Percentiles rank a stretch among this genome's conserved stretches.
These are phyloP conservation scores for Nymphaea thermarum DNA, from an alignment of 164 flowering plant genomes.

Conservation along the genomic window DNA sequence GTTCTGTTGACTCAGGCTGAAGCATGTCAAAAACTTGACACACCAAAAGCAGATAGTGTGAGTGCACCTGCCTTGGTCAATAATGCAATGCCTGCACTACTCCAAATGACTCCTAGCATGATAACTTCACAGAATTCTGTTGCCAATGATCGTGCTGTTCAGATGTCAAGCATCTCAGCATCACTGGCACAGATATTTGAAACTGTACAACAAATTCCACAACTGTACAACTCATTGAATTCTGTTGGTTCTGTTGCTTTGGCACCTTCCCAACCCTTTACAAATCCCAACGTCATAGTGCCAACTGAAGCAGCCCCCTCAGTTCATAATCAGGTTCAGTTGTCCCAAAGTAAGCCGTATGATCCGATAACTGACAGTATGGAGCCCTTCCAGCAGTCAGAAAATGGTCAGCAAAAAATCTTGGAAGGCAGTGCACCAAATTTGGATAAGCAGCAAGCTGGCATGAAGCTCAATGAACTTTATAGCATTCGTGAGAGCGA, in stretches of 20 bases:
- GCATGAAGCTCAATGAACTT: neutral
- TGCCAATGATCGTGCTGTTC: slow-evolving; percentile 27
- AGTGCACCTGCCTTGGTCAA: neutral
- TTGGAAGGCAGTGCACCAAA: neutral
- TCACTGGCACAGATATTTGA: slow-evolving; percentile 48
- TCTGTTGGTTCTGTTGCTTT: slow-evolving; percentile 10
- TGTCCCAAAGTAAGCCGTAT: slow-evolving; percentile 16
- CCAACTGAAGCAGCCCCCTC: slow-evolving; percentile 5
- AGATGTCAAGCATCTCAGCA: slow-evolving; percentile 32
- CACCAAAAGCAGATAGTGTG: neutral
- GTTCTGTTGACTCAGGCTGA: slow-evolving; percentile 8
- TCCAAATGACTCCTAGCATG: slow-evolving; percentile 15
- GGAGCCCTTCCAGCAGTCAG: slow-evolving; percentile 12
- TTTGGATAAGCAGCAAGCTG: neutral
- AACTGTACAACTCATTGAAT: slow-evolving; percentile 32
- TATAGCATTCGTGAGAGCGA: neutral
- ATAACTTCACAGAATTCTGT: slow-evolving; percentile 15
- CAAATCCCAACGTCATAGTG: slow-evolving; percentile 10
- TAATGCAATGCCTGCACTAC: neutral
- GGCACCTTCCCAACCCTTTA: slow-evolving; percentile 11
- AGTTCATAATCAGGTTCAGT: slow-evolving; percentile 15
- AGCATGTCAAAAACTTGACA: slow-evolving; percentile 7
- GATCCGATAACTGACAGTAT: slow-evolving; percentile 26
- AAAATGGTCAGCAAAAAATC: slow-evolving; percentile 4
- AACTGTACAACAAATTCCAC: slow-evolving; percentile 40